Percentiles rank a stretch among this genome's conserved stretches.
phyloP scores from a whole-genome alignment of 176 grass and related monocot species.

The Tillandsia fasciculata region DNA sequence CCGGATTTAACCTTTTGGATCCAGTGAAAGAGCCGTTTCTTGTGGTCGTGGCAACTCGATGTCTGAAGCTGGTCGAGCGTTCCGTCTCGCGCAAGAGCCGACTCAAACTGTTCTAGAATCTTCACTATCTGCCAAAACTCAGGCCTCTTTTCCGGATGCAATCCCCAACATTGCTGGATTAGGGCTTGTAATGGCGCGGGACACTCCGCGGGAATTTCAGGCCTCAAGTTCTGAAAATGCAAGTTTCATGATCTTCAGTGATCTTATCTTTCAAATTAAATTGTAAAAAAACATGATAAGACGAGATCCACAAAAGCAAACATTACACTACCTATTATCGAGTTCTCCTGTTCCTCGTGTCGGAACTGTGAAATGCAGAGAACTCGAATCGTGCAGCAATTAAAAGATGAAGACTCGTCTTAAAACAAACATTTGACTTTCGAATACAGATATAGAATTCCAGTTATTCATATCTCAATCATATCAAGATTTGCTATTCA shows the following conservation, averaged over 20 bases:
- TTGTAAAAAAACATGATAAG: too few relatives aligned
- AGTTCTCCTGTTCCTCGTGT: too few relatives aligned
- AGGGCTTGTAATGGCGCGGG: slow-evolving; percentile 40
- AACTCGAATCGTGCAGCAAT: too few relatives aligned
- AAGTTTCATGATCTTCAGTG: not conserved
- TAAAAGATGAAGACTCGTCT: too few relatives aligned
- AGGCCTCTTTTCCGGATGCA: slow-evolving; percentile 58
- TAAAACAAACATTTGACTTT: too few relatives aligned
- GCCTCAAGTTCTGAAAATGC: slow-evolving; percentile 72
- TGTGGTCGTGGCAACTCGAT: slow-evolving; percentile 50
- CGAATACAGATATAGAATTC: too few relatives aligned
- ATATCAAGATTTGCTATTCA: too few relatives aligned
- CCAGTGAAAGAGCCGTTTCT: slow-evolving; percentile 51
- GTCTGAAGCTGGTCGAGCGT: slow-evolving; percentile 44
- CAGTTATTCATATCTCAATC: too few relatives aligned
- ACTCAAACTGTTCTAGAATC: slow-evolving; percentile 58
- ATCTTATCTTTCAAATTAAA: not conserved
- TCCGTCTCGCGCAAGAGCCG: slow-evolving; percentile 43
- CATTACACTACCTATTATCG: too few relatives aligned
- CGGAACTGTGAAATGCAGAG: too few relatives aligned
- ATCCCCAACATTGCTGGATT: slow-evolving; percentile 84
- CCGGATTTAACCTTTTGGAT: slow-evolving; percentile 53
- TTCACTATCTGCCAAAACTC: slow-evolving; percentile 65
- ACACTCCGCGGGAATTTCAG: slow-evolving; percentile 50
- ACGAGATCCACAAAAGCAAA: too few relatives aligned